These are phyloP conservation scores for Backusella liffmaniae DNA, from an alignment of 192 early-diverging fungal species.

Conservation along the genomic window DNA sequence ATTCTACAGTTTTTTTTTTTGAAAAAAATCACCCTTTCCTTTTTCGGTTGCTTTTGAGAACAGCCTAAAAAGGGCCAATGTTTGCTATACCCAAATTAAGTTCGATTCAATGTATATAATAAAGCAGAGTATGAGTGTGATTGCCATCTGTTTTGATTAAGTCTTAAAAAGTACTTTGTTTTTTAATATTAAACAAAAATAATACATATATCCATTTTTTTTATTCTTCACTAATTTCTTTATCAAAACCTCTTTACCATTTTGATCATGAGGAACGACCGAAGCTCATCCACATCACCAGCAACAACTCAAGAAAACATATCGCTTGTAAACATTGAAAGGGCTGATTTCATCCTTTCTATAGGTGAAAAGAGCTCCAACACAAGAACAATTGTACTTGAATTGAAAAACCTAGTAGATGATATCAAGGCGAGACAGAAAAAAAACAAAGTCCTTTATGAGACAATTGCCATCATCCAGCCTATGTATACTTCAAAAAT, in stretches of 20 bases:
- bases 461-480: neutral
- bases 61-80: neutral
- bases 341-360: neutral
- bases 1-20: too few species aligned
- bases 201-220: neutral
- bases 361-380: neutral
- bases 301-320: neutral
- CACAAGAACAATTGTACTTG: neutral
- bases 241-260: neutral
- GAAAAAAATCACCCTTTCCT: neutral
- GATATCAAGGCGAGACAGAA: conserved; percentile 7
- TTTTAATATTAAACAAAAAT: neutral
- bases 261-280: neutral
- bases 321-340: neutral
- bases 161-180: neutral
- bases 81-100: neutral
- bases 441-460: neutral
- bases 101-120: neutral
- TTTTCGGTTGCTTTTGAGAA: neutral
- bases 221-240: neutral
- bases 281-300: neutral
- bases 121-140: neutral
- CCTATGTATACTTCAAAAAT: neutral
- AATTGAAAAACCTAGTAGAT: conserved; percentile 1
- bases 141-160: neutral